A percentile compares a stretch with the other conserved stretches of the same genome.
phyloP scores from a whole-genome alignment of 257 asterid genomes.

The Cinchona pubescens region DNA sequence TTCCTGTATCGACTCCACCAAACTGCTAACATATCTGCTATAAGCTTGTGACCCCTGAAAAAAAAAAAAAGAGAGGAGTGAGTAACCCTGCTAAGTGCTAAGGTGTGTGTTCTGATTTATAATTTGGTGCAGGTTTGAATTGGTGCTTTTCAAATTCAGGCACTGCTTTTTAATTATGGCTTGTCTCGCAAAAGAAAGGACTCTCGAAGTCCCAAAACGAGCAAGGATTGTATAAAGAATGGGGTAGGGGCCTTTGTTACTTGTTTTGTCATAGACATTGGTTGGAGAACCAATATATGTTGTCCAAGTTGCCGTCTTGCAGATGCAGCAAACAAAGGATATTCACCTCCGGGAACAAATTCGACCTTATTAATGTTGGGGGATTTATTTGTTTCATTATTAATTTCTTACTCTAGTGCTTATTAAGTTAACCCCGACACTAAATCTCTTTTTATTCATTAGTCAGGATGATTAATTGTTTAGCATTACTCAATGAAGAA shows the following conservation, averaged over 20 bases:
- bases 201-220: neutral
- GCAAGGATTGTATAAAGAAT: neutral
- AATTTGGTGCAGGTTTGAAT: neutral
- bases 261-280: neutral
- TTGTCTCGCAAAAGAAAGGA: neutral
- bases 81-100: neutral
- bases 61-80: no score
- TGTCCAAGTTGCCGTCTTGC: neutral
- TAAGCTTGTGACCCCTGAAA: neutral
- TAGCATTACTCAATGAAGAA: no score
- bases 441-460: no score
- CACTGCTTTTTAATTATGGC: neutral
- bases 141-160: neutral
- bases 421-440: no score
- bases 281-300: neutral
- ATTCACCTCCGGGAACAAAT: neutral
- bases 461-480: no score
- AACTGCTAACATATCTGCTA: neutral
- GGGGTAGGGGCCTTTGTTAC: neutral
- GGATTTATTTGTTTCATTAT: no score
- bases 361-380: neutral
- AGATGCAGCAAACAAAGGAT: neutral
- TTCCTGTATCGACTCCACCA: no score
- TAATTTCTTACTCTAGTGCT: no score
- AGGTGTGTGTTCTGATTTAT: neutral